Percentiles rank a stretch among this genome's conserved stretches.
phyloP scores from a whole-genome alignment of 768 basidiomycete genomes.

The Lentinus tigrinus region DNA sequence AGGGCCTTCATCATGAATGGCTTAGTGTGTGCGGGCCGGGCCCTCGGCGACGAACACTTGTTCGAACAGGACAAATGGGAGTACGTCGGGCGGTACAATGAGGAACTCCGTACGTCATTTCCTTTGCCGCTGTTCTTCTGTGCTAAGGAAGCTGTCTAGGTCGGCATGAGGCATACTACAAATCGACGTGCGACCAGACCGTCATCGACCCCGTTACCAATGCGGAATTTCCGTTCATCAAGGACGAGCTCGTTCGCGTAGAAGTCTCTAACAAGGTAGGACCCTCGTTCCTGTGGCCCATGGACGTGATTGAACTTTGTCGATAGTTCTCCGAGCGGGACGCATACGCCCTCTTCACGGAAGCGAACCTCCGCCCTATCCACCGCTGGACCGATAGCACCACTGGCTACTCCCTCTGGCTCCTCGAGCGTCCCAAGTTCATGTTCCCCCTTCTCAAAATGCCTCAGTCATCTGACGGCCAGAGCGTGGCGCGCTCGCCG shows the following conservation, averaged over 20 bases:
- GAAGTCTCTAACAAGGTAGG: constrained; percentile 87
- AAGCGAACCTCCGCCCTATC: constrained; percentile 78
- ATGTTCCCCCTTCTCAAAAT: constrained; percentile 62
- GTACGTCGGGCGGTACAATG: constrained; percentile 63
- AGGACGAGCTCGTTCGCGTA: constrained; percentile 79
- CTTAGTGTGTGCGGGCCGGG: constrained; percentile 62
- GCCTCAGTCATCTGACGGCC: constrained; percentile 25
- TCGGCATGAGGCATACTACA: constrained; percentile 82
- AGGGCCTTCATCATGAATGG: constrained; percentile 85
- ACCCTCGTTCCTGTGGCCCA: background rate
- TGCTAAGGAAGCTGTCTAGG: constrained; percentile 40
- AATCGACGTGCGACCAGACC: constrained; percentile 59
- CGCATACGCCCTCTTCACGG: constrained; percentile 64
- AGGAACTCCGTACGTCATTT: constrained; percentile 42
- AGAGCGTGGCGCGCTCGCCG: constrained; percentile 26
- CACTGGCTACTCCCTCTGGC: constrained; percentile 80
- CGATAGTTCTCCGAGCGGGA: constrained; percentile 78
- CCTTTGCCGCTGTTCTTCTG: background rate
- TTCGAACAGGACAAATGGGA: constrained; percentile 75
- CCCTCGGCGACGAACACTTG: constrained; percentile 63
- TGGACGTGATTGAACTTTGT: background rate
- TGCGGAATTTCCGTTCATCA: constrained; percentile 50
- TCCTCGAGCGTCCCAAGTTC: constrained; percentile 86
- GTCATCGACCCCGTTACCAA: constrained; percentile 49
- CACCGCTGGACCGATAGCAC: constrained; percentile 81